Base-by-base conservation (phyloP, 257 asterid species). In the Prunella vulgaris region DNA sequence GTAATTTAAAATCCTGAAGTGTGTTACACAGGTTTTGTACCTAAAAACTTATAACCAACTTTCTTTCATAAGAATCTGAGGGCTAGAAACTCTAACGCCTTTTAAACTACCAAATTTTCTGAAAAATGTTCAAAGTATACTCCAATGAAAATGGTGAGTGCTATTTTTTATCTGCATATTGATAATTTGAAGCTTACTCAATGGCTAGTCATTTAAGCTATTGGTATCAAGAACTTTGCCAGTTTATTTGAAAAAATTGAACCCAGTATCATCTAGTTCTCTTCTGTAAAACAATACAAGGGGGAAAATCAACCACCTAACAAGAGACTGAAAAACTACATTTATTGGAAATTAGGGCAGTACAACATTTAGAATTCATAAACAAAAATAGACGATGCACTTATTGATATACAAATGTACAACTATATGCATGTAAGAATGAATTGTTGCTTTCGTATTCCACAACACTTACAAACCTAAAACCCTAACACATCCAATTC, bases 401-500 rank as follows among this genome's bases (percentile, higher is more conserved):
- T 30, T 52, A 3, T 46, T 21, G 4, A 25, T 25, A 25, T 25
- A 57, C 59, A 28, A 15, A 66, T 66, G 6, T 58, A 25, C 13
- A 25, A 68, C 15, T 44, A 52, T 60, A n/a, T 20, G 14, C 57
- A 14, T 49, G 20, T 40, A 10, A 10, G 9, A 44, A 33, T 17
- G 5, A 46, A 15, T 33, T 44, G 14, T 58, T n/a, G 48, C 58
- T 49, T 24, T 33, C 73, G 10, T 27, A 54, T 17, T 40, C 44
- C 46, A 48, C 37, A 59, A 64, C 33, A 46, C 17, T 25, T 28
- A 32, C 42, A 71, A 76, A 35, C 51, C 30, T 48, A 71, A 65
- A 42, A 27, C 44, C 15, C 65, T 27, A 35, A 25, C 27, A 33
- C 7, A 24, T 32, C 25, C 28, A 49, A 38, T 17, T 61, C 42